Evolutionary conservation across 495 filamentous ascomycete species (phyloP), one percentile per base, ranked within the genome.

Genomic region (Tuber borchii): DNA sequence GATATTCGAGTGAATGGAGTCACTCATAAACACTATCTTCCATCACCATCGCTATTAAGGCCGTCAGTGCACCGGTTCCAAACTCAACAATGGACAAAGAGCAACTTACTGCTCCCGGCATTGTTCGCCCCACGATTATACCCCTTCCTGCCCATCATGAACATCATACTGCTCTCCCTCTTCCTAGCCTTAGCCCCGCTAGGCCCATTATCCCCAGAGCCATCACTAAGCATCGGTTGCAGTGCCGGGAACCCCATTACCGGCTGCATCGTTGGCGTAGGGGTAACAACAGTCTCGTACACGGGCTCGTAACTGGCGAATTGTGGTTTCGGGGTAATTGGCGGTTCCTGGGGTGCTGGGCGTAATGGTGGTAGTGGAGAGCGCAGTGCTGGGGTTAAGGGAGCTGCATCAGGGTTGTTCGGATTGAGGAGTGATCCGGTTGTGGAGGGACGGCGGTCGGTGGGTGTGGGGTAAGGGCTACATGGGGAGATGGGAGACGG

Each of bases 81-180:
- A 22, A 10, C 6, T 42, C 10, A 73, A 73, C 37, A 73, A 72
- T 20, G 31, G 72, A 75, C 39, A 72, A 72, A 72, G 45, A 73
- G 77, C 72, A 69, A 79, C 80, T 74, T 72, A 82, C 78, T 31
- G 76, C 77, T 44, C 74, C 40, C 48, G 69, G 39, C 72, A 75
- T 82, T 65, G 65, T 65, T 65, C 14, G 26, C 26, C 56, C 56
- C 42, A 73, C 37, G 74, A 71, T 82, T 82, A 42, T 82, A 82
- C 44, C 79, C 76, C 72, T 80, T 75, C 22, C 79, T 77, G n/a
- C 81, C 79, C 81, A 83, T 83, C 88, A 90, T 89, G 65, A 89
- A 86, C 73, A 90, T 84, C 83, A 90, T 87, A 26, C 88, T 89
- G 77, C 88, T 90, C 79, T 90, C 88, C 51, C 88, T 85, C 77